phyloP scores from a whole-genome alignment of 2,329 filamentous ascomycete genomes.

The Aureobasidium subglaciale region DNA sequence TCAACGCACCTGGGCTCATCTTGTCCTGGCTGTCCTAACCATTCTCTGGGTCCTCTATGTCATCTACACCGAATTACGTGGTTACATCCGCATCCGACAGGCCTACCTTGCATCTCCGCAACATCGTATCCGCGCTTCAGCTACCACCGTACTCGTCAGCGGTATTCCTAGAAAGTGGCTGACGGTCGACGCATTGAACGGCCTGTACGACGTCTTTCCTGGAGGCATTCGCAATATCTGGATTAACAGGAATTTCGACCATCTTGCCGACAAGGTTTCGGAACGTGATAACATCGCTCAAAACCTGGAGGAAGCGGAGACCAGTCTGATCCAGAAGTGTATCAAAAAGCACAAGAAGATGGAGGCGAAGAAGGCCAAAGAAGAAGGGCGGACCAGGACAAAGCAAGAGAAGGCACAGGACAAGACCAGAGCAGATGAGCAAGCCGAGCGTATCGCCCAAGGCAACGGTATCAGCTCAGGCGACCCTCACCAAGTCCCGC shows the following conservation, averaged over 20 bases:
- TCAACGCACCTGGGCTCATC: constrained; percentile 73
- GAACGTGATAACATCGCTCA: constrained; percentile 63
- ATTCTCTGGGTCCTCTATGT: constrained; percentile 80
- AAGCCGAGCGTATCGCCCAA: constrained; percentile 26
- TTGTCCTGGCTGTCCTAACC: constrained; percentile 69
- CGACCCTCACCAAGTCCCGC: constrained; percentile 24
- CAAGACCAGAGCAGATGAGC: constrained; percentile 36
- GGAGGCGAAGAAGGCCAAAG: constrained; percentile 51
- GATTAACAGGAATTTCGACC: constrained; percentile 85
- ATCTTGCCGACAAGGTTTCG: constrained; percentile 76
- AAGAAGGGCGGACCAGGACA: constrained; percentile 44
- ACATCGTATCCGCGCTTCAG: constrained; percentile 85
- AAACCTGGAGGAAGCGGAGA: constrained; percentile 73
- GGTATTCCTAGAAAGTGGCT: constrained; percentile 90
- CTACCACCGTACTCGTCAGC: constrained; percentile 89
- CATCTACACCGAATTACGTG: constrained; percentile 75
- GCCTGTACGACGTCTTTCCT: constrained; percentile 90
- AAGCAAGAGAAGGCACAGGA: constrained; percentile 43
- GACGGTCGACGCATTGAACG: constrained; percentile 69
- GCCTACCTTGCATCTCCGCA: constrained; percentile 92
- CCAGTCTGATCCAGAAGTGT: constrained; percentile 64
- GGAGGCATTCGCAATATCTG: constrained; percentile 93
- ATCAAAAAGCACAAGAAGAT: constrained; percentile 73
- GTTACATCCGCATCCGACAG: constrained; percentile 89
- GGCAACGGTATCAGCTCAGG: constrained; percentile 27